Percentiles rank a stretch among this genome's conserved stretches.
Evolutionary conservation across 2,329 filamentous ascomycete genomes (phyloP).

Genomic region (Trichoderma guizhouense): DNA sequence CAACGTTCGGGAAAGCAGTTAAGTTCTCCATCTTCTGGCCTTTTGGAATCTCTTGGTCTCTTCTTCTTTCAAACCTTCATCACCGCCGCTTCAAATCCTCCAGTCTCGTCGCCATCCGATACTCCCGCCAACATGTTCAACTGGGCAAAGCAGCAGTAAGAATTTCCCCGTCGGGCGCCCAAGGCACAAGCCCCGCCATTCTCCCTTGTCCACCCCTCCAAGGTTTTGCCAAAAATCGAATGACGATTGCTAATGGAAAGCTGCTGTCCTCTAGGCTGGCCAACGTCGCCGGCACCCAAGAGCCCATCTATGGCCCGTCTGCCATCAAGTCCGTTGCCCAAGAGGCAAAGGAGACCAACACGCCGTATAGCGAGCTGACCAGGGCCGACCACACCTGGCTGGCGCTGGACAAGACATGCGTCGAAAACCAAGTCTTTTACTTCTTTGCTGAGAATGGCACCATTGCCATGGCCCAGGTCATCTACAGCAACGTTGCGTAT

Average conservation of each 20-base stretch:
- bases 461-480: constrained; percentile 79
- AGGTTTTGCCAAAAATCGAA: not conserved
- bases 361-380: constrained; percentile 74
- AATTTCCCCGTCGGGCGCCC: constrained; percentile 10
- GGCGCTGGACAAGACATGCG: constrained; percentile 75
- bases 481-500: constrained; percentile 97
- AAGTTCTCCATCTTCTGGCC: constrained; percentile 9
- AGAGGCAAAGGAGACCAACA: constrained; percentile 62
- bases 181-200: constrained; percentile 4
- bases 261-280: constrained; percentile 48
- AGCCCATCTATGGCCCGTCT: constrained; percentile 88
- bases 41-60: not conserved
- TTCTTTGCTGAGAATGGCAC: constrained; percentile 74
- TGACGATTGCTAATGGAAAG: constrained; percentile 5
- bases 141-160: constrained; percentile 91
- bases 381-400: constrained; percentile 81
- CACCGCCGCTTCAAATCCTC: not conserved
- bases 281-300: constrained; percentile 89
- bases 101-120: not conserved
- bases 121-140: constrained; percentile 67
- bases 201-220: not conserved
- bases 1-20: not conserved
- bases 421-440: constrained; percentile 96
- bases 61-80: not conserved
- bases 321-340: constrained; percentile 83